Conservation (phyloP, 1,284 basidiomycete genomes). For the Anthracocystis walkeri region DNA sequence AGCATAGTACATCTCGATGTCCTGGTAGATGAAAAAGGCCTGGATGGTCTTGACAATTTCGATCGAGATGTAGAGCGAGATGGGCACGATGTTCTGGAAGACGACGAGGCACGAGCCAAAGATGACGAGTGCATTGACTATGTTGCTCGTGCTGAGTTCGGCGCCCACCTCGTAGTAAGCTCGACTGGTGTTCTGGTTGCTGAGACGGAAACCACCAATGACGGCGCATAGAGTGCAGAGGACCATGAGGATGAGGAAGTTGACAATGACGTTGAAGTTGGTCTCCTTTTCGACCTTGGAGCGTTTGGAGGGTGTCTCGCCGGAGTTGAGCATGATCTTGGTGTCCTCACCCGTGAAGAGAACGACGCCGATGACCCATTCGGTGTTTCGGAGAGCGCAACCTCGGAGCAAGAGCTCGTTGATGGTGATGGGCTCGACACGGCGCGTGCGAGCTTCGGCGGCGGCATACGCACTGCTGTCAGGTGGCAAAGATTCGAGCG, state of each 20-base stretch:
- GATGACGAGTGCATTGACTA: conserved; percentile 85
- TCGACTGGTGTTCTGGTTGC: conserved; percentile 77
- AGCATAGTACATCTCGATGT: conserved; percentile 95
- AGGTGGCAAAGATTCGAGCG: conserved; percentile 33
- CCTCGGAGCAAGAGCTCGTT: conserved; percentile 93
- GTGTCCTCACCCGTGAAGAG: conserved; percentile 94
- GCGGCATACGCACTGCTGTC: conserved; percentile 55
- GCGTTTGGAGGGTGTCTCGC: conserved; percentile 82
- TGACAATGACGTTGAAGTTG: conserved; percentile 97
- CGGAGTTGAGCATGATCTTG: conserved; percentile 97
- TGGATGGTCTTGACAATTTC: conserved; percentile 98
- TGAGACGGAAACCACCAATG: conserved; percentile 80
- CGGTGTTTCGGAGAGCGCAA: conserved; percentile 90
- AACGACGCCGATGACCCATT: conserved; percentile 93
- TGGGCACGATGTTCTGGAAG: conserved; percentile 97
- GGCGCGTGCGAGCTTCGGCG: conserved; percentile 63
- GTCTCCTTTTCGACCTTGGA: conserved; percentile 98
- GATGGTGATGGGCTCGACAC: conserved; percentile 77
- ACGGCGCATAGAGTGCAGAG: conserved; percentile 83
- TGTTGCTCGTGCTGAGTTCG: conserved; percentile 70
- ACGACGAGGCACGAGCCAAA: conserved; percentile 82
- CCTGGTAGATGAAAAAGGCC: conserved; percentile 94
- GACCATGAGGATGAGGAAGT: conserved; percentile 82
- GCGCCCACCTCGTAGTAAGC: conserved; percentile 73
- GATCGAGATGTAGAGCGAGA: conserved; percentile 96